phyloP scores from a whole-genome alignment of 2,329 filamentous ascomycete species.

The Shiraia bambusicola region DNA sequence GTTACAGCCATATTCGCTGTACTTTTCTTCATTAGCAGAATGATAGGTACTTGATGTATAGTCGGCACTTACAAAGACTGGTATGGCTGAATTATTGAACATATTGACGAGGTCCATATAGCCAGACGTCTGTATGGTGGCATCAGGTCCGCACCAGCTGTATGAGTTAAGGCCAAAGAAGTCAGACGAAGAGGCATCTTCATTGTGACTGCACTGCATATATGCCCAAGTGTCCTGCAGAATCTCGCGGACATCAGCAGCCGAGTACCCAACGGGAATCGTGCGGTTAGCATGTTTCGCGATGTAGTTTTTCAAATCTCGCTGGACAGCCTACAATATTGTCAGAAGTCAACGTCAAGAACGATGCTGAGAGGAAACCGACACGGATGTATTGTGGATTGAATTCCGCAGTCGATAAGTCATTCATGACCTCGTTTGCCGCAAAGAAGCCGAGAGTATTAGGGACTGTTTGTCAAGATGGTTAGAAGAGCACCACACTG shows the following conservation, averaged over 20 bases:
- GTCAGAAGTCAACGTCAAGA: background rate
- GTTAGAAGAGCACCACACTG: too few species aligned
- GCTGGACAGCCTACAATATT: conserved; percentile 55
- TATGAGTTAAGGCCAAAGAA: conserved; percentile 77
- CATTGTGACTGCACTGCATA: conserved; percentile 63
- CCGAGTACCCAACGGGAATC: conserved; percentile 69
- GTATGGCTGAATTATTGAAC: conserved; percentile 67
- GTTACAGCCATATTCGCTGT: conserved; percentile 83
- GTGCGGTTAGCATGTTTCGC: conserved; percentile 56
- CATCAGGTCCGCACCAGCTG: conserved; percentile 71
- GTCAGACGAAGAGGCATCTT: conserved; percentile 66
- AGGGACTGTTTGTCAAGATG: conserved; percentile 45
- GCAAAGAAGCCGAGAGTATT: conserved; percentile 68
- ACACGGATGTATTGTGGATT: conserved; percentile 61
- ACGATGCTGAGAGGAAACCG: conserved; percentile 16
- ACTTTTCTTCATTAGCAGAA: conserved; percentile 37
- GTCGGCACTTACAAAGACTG: conserved; percentile 60
- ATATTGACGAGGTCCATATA: conserved; percentile 65
- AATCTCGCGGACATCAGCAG: conserved; percentile 72
- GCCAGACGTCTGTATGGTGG: conserved; percentile 60
- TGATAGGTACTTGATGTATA: background rate
- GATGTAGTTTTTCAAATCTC: conserved; percentile 70
- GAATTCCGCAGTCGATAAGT: conserved; percentile 52
- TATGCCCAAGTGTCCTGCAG: conserved; percentile 76
- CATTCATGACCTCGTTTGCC: conserved; percentile 69